Conservation (phyloP, 2,329 filamentous ascomycete species). For the Amphichorda felina region DNA sequence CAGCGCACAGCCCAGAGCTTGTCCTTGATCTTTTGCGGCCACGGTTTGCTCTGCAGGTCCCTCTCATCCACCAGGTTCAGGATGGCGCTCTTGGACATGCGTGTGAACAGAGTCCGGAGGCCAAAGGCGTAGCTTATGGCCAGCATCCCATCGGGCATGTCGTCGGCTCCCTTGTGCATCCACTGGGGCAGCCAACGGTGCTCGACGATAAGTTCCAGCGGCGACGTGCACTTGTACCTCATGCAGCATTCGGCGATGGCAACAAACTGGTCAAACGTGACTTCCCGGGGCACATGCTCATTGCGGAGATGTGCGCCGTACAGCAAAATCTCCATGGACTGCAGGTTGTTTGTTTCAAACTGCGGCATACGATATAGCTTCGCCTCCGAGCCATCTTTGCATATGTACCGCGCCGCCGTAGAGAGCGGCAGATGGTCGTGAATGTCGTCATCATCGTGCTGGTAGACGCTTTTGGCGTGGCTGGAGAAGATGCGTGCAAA, state of each 20-base stretch:
- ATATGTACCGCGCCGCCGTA: slow-evolving; percentile 21
- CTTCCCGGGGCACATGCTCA: slow-evolving; percentile 29
- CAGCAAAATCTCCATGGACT: slow-evolving; percentile 31
- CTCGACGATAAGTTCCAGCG: slow-evolving; percentile 36
- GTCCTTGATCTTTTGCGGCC: slow-evolving; percentile 34
- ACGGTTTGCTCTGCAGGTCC: slow-evolving; percentile 28
- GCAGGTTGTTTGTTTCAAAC: slow-evolving; percentile 27
- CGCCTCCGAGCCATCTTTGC: slow-evolving; percentile 29
- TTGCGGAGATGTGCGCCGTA: slow-evolving; percentile 40
- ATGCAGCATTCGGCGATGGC: slow-evolving; percentile 38
- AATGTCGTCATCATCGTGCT: slow-evolving; percentile 25
- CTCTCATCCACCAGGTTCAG: slow-evolving; percentile 30
- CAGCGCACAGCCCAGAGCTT: slow-evolving; percentile 34
- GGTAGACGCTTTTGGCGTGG: slow-evolving; percentile 13
- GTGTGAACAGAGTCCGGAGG: slow-evolving; percentile 31
- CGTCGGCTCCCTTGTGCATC: slow-evolving; percentile 33
- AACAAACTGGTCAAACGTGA: slow-evolving; percentile 36
- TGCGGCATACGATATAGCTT: slow-evolving; percentile 42
- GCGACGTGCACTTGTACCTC: slow-evolving; percentile 37
- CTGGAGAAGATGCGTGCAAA: slow-evolving; percentile 35
- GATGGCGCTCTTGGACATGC: slow-evolving; percentile 36
- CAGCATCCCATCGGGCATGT: slow-evolving; percentile 35
- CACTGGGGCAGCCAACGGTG: slow-evolving; percentile 39
- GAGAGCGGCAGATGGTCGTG: slow-evolving; percentile 22
- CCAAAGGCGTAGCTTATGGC: slow-evolving; percentile 43